phyloP scores from a whole-genome alignment of 1,284 basidiomycete genomes.

The Pseudozyma sp. region DNA sequence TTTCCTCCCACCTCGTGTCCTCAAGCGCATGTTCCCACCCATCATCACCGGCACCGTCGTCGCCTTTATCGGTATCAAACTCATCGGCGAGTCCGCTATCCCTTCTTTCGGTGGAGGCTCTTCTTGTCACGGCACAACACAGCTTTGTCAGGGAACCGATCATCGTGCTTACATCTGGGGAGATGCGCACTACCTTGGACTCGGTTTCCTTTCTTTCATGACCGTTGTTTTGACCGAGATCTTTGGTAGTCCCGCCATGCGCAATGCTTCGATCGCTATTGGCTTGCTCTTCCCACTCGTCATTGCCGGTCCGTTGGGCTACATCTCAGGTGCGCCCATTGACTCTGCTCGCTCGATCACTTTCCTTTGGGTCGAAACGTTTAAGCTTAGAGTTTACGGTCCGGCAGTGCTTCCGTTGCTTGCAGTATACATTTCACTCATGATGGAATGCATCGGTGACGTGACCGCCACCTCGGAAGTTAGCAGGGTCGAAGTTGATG shows the following conservation, averaged over 20 bases:
- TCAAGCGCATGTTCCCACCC: slow-evolving; percentile 82
- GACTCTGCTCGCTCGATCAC: slow-evolving; percentile 51
- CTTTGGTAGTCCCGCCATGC: slow-evolving; percentile 81
- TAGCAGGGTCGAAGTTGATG: slow-evolving; percentile 73
- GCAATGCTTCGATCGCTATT: slow-evolving; percentile 73
- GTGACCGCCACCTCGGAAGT: slow-evolving; percentile 87
- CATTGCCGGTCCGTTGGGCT: slow-evolving; percentile 56
- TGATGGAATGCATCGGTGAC: slow-evolving; percentile 88
- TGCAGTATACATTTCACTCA: slow-evolving; percentile 76
- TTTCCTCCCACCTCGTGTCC: slow-evolving; percentile 75
- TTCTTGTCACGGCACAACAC: slow-evolving; percentile 72
- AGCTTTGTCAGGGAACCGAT: slow-evolving; percentile 74
- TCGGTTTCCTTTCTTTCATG: slow-evolving; percentile 84
- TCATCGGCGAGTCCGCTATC: slow-evolving; percentile 80
- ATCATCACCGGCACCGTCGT: slow-evolving; percentile 75
- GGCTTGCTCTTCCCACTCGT: slow-evolving; percentile 61
- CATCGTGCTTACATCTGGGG: slow-evolving; percentile 76
- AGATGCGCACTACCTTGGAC: slow-evolving; percentile 82
- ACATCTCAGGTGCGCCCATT: slow-evolving; percentile 49
- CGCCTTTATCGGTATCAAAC: slow-evolving; percentile 76
- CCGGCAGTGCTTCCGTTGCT: slow-evolving; percentile 85
- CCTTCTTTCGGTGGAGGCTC: slow-evolving; percentile 83
- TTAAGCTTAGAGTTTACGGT: slow-evolving; percentile 82
- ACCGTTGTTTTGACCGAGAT: slow-evolving; percentile 80
- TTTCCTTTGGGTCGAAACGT: slow-evolving; percentile 77